Percentiles rank a stretch among this genome's conserved stretches.
phyloP scores from a whole-genome alignment of 345 rosid genomes.

The Boechera retrofracta region DNA sequence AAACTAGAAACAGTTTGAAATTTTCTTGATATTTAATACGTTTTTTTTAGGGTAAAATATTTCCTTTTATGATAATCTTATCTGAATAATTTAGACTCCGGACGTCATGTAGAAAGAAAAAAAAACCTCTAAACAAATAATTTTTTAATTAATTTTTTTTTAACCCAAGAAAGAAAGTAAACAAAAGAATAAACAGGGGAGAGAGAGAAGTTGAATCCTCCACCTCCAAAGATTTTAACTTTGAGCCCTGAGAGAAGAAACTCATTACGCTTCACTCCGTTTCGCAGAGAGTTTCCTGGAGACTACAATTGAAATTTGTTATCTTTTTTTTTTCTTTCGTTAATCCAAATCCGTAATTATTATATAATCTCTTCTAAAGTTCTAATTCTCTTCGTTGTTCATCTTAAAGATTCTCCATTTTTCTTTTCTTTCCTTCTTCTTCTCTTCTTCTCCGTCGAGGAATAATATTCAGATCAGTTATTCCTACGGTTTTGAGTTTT shows the following conservation, averaged over 20 bases:
- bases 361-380: not conserved
- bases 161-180: constrained; percentile 1
- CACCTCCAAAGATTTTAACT: constrained; percentile 49
- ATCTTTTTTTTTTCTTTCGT: constrained; percentile 36
- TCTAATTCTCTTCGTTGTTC: constrained; percentile 18
- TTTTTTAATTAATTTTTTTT: constrained; percentile 6
- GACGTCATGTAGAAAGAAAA: constrained; percentile 24
- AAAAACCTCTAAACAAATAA: not conserved
- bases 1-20: constrained; percentile 6
- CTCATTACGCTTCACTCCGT: constrained; percentile 53
- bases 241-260: constrained; percentile 13
- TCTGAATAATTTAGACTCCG: constrained; percentile 16
- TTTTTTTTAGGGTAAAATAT: not conserved
- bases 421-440: not conserved
- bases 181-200: constrained; percentile 25
- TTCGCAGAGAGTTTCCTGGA: constrained; percentile 66
- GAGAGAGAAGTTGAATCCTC: constrained; percentile 44
- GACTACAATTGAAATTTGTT: constrained; percentile 47
- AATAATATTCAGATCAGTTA: constrained; percentile 47
- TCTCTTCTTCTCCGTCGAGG: constrained; percentile 1
- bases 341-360: constrained; percentile 61
- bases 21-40: constrained; percentile 13
- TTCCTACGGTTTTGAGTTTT: not conserved
- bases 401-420: constrained; percentile 26
- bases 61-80: constrained; percentile 14